Base-by-base conservation (phyloP, 305 asterid species). In the Vinca major region DNA sequence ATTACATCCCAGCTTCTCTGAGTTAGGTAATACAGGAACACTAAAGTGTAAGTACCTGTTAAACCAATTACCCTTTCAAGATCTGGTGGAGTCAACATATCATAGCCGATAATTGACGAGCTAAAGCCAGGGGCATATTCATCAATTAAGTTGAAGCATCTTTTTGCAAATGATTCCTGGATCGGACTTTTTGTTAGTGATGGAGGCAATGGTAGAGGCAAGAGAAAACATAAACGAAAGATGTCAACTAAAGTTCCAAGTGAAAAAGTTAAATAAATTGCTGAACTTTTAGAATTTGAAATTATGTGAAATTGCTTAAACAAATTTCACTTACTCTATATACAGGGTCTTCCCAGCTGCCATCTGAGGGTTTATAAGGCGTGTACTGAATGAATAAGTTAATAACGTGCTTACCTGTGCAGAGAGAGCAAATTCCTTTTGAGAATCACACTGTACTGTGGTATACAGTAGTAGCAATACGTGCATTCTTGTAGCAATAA, bases 51-150 rank as follows among this genome's bases (percentile, higher is more conserved):
- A 13, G 62, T 67, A 89, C 97, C 97, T 76, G 95, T 92, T 84
- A 92, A 79, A 57, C 98, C 98, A 66, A 90, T 76, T 68, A 74
- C 89, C 79, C 95, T 80, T 82, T 90, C 96, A 67, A 92, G 96
- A 79, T 90, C 97, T 26, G 97, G 97, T 41, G 98, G 97, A 79
- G 98, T 85, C 86, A 92, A 70, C 98, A 92, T 88, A 84, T 92
- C 98, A 62, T 92, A 90, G 57, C 89, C 97, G 68, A 92, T 79
- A 48, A 92, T 66, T 47, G 98, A 88, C 45, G 96, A 84, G 63
- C 75, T 86, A 71, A 92, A 92, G 67, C 97, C 96, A 49, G 97
- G 96, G 69, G 96, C 91, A 77, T 89, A 87, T 76, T 92, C 98
- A 65, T 92, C 97, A 17, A 92, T 83, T 67, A 86, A 63, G 74